These are phyloP conservation scores for Medakamo hakoo DNA, from an alignment of 139 green algal genomes.

Conservation along the genomic window DNA sequence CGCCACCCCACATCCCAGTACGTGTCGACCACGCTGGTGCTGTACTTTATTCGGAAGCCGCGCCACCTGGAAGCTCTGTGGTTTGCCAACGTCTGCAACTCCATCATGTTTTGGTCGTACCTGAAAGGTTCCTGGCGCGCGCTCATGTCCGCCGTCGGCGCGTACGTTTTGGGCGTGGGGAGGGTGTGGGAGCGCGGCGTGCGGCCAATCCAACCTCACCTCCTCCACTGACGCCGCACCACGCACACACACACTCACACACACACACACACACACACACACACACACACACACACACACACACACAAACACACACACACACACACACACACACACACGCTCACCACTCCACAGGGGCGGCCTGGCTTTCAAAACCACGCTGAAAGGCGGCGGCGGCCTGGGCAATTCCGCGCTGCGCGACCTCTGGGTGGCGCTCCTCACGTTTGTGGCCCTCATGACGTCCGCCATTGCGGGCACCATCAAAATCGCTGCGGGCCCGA, in stretches of 20 bases:
- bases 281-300: background rate
- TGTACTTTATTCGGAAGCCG: slow-evolving; percentile 15
- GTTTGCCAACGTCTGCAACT: slow-evolving; percentile 28
- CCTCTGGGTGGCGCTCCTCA: slow-evolving; percentile 15
- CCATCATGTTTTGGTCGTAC: slow-evolving; percentile 36
- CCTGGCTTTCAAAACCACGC: slow-evolving; percentile 45
- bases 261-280: background rate
- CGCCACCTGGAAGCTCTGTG: slow-evolving; percentile 20
- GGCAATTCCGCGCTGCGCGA: slow-evolving; percentile 3
- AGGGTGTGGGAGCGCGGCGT: too few species aligned
- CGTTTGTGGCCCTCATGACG: slow-evolving; percentile 8
- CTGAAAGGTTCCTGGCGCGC: slow-evolving; percentile 37
- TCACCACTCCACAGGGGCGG: background rate
- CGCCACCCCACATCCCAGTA: too few species aligned
- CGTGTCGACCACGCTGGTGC: slow-evolving; percentile 18
- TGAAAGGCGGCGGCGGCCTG: slow-evolving; percentile 13
- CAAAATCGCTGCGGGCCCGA: slow-evolving; percentile 13
- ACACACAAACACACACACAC: background rate
- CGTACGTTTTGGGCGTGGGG: too few species aligned
- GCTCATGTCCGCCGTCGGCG: too few species aligned
- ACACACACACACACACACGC: background rate
- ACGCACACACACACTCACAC: background rate
- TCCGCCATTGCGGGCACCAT: slow-evolving; percentile 25
- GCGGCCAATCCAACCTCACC: too few species aligned
- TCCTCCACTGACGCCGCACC: background rate